Evolutionary conservation across 2,329 filamentous ascomycete genomes (phyloP).

Genomic region (Xylariales sp.): DNA sequence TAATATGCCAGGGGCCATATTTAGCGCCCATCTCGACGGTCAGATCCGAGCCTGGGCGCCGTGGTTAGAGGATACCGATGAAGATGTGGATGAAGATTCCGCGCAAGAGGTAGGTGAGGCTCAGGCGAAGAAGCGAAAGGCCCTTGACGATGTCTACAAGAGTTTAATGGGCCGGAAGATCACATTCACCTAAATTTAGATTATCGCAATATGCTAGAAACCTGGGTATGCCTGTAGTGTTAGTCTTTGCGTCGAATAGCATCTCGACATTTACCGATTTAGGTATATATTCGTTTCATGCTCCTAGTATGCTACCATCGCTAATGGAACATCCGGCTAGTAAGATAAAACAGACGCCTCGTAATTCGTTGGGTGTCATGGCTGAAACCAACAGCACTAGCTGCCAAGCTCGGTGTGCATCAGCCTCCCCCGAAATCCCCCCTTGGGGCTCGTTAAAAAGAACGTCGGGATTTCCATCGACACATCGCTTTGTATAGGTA

Average conservation of each 20-base stretch:
- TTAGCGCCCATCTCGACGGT: slow-evolving; percentile 86
- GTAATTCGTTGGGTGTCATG: slow-evolving; percentile 1
- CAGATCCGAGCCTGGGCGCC: slow-evolving; percentile 85
- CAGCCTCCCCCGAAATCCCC: slow-evolving; percentile 2
- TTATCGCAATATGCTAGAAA: background rate
- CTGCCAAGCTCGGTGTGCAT: slow-evolving; percentile 18
- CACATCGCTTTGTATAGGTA: slow-evolving; percentile 18
- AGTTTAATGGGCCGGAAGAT: slow-evolving; percentile 79
- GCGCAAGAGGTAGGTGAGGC: slow-evolving; percentile 54
- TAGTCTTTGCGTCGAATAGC: background rate
- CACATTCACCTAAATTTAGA: slow-evolving; percentile 61
- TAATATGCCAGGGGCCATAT: slow-evolving; percentile 69
- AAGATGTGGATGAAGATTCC: slow-evolving; percentile 61
- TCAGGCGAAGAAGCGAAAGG: slow-evolving; percentile 77
- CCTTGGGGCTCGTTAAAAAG: background rate
- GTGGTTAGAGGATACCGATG: slow-evolving; percentile 61
- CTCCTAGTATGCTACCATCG: background rate
- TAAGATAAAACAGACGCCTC: background rate
- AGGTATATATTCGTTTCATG: background rate
- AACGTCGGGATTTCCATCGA: background rate
- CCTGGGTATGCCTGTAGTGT: background rate
- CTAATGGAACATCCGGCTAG: background rate
- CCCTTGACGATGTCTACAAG: slow-evolving; percentile 81
- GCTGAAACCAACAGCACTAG: slow-evolving; percentile 20
- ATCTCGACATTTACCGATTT: background rate